These are phyloP conservation scores for Brassica cretica DNA, from an alignment of 345 rosid species.

Conservation along the genomic window DNA sequence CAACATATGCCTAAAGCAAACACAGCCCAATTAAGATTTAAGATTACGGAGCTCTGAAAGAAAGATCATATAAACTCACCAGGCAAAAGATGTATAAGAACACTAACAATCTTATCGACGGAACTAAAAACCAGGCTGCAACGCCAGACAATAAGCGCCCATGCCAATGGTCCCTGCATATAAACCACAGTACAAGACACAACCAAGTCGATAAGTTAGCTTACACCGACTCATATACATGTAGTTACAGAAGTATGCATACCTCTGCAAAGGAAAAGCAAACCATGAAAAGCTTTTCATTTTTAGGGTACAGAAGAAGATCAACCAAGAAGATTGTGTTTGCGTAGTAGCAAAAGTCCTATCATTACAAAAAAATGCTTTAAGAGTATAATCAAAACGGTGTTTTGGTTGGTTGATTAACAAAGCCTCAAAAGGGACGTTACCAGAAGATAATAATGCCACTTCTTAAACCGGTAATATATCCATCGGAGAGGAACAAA, in stretches of 20 bases:
- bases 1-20: background rate
- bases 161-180: slow-evolving; percentile 89
- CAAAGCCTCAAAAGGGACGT: slow-evolving; percentile 16
- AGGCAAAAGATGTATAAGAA: slow-evolving; percentile 94
- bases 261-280: slow-evolving; percentile 99
- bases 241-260: slow-evolving; percentile 24
- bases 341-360: slow-evolving; percentile 99
- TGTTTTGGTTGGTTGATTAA: background rate
- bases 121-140: slow-evolving; percentile 97
- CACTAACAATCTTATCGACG: slow-evolving; percentile 89
- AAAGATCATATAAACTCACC: slow-evolving; percentile 52
- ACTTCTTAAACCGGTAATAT: slow-evolving; percentile 91
- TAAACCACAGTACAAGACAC: slow-evolving; percentile 14
- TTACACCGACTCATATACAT: background rate
- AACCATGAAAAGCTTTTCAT: slow-evolving; percentile 93
- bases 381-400: background rate
- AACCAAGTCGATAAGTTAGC: background rate
- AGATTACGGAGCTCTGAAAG: background rate
- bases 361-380: slow-evolving; percentile 20
- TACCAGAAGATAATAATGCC: slow-evolving; percentile 99
- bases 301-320: slow-evolving; percentile 75
- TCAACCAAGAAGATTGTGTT: slow-evolving; percentile 89
- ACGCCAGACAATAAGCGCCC: slow-evolving; percentile 97
- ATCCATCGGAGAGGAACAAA: slow-evolving; percentile 99
- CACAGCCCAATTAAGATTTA: background rate